phyloP scores from a whole-genome alignment of 805 yeast species.

The Hanseniaspora nectarophila region DNA sequence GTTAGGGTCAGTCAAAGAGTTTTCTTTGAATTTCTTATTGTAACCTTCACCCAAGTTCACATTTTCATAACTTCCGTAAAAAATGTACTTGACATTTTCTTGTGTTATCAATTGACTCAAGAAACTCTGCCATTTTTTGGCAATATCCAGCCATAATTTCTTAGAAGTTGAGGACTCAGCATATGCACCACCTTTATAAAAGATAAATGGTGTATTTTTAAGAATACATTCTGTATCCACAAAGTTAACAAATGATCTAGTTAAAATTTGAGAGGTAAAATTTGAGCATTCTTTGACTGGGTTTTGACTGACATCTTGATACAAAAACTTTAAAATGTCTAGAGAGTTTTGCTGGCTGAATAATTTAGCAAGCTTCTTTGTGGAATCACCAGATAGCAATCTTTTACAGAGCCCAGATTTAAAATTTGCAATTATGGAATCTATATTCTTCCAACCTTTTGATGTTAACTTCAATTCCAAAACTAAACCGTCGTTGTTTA shows the following conservation, averaged over 20 bases:
- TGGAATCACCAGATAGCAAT: constrained; percentile 17
- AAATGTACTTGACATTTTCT: constrained; percentile 28
- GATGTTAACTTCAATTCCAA: constrained; percentile 41
- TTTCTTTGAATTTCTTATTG: background rate
- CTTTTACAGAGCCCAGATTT: constrained; percentile 21
- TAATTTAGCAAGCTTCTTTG: constrained; percentile 29
- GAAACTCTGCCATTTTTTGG: constrained; percentile 30
- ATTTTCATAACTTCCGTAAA: constrained; percentile 26
- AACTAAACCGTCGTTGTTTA: constrained; percentile 32
- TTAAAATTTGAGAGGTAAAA: constrained; percentile 31
- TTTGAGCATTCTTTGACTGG: constrained; percentile 40
- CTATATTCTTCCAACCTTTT: constrained; percentile 33
- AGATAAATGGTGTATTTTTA: constrained; percentile 31
- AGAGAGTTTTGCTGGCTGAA: constrained; percentile 40
- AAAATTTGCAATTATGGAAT: constrained; percentile 28
- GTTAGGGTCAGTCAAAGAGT: constrained; percentile 27
- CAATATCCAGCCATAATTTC: constrained; percentile 35
- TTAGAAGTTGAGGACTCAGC: constrained; percentile 27
- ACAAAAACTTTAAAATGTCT: constrained; percentile 36
- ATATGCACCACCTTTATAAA: constrained; percentile 22
- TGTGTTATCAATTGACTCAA: constrained; percentile 24
- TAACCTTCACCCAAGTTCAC: background rate
- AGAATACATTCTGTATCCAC: constrained; percentile 33
- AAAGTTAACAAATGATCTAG: constrained; percentile 25
- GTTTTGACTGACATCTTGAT: constrained; percentile 30